Base-by-base conservation (phyloP, 2,329 filamentous ascomycete genomes). In the Hypoxylon sp. region DNA sequence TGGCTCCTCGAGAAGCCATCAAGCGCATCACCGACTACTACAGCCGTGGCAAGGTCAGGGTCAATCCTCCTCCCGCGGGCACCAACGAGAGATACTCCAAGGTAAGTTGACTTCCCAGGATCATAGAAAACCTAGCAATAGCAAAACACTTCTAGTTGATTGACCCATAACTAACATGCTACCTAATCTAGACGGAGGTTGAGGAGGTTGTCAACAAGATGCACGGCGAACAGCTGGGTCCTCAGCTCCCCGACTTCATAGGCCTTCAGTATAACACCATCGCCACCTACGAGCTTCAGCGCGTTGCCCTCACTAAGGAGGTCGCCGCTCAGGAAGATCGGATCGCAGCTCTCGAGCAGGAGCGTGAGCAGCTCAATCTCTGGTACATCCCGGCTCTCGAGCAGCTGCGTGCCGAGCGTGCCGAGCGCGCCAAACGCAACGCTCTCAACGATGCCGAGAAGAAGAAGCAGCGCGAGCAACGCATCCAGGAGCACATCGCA, bases 1-100 rank as follows among this genome's bases (percentile, higher is more conserved):
- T 80, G 79, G 73, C 73, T 11, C 78, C 78, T 1, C 50, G 67
- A 4, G 70, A 69, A 1, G 75, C 68, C 13, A 64, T 70, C 30
- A 64, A 70, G 14, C 58, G 77, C 7, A 74, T 71, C 19, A 56
- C 66, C 10, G 59, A 65, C 13, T 10, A 69, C 6, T 74, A 73
- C 21, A 9, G 28, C 28, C 28, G 9, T 30, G 71, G 71, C 5
- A 48, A 30, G 5, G 7, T 14, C n/a, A 5, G 30, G 7, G 14
- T 32, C 14, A 4, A 25, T 13, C 19, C 50, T 19, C 5, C 46
- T 1, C 50, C 68, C 0, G 55, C 71, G 2, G 38, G 63, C 19
- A 65, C 69, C 25, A 34, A 64, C 38, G 64, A 72, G 41, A 34
- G n/a, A 2, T 75, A 73, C 61, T 53, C 67, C 17, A 21, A 41